Base-by-base conservation (phyloP, 345 rosid genomes). In the Conringia planisiliqua region DNA sequence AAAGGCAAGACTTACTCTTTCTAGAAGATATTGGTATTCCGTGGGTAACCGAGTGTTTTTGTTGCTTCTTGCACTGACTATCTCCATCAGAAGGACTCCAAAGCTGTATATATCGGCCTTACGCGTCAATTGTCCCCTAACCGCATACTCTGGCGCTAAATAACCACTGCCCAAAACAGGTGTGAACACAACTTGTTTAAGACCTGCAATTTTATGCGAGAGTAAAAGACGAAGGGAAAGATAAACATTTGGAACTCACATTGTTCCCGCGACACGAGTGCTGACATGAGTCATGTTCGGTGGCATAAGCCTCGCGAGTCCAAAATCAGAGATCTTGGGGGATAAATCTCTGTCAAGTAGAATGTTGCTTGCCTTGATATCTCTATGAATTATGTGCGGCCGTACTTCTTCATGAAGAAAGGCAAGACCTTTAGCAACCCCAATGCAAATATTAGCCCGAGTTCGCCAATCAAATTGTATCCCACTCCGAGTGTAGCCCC, bases 221-320 rank as follows among this genome's bases (percentile, higher is more conserved):
- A 32, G 16, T 8, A 14, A 4, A 18, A 7, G 3, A 7, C 22
- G 12, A 39, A 14, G 29, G 48, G 39, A 9, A 42, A 39, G 2
- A 9, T 66, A 33, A 64, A 42, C 66, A 40, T 6, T 51, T 17
- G 47, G 38, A 74, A 83, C 96, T 93, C 76, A 93, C 98, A 89
- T 81, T 80, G 98, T 93, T 44, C 99, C 99, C 7, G 99, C 97
- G n/a, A 95, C 99, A 27, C 97, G 91, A 36, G 99, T 95, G 78
- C 97, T 95, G 73, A 95, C 93, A 74, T 95, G 99, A 59, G 97
- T 90, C 88, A 82, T 66, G 77, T 89, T 80, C 32, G 86, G 68
- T 7, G 99, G 99, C 66, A 95, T 86, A 74, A 95, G 96, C 82
- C 82, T 95, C 3, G 99, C 99, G 10, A 95, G 89, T 61, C 99